Conservation (phyloP, 73 alveolate species). For the Uronychia setigera region DNA sequence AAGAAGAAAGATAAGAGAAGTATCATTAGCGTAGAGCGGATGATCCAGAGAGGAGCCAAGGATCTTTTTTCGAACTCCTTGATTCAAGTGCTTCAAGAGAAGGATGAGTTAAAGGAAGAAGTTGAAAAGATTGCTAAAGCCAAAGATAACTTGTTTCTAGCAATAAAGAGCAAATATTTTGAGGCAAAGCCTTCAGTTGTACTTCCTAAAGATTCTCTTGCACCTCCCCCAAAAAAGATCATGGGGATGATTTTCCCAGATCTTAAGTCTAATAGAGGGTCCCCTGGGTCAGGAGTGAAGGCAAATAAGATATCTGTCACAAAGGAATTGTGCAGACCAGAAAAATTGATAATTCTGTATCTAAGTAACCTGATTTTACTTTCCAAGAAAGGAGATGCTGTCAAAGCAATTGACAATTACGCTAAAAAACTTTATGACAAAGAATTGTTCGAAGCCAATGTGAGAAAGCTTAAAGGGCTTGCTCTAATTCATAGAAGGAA, state of each 20-base stretch:
- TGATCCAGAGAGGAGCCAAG: background rate
- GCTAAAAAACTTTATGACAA: constrained; percentile 18
- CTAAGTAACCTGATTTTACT: constrained; percentile 14
- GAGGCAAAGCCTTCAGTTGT: no score
- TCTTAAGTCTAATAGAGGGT: no score
- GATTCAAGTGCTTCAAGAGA: background rate
- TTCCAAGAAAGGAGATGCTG: constrained; percentile 23
- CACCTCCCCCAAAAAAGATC: no score
- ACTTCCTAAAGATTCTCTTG: no score
- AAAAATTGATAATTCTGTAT: constrained; percentile 14
- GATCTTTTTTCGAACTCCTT: background rate
- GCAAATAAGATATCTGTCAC: constrained; percentile 1
- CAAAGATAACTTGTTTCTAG: background rate
- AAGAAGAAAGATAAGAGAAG: background rate
- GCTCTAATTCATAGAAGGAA: constrained; percentile 26
- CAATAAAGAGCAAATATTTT: background rate
- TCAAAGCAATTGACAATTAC: constrained; percentile 26
- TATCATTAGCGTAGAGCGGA: background rate
- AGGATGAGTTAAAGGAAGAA: background rate
- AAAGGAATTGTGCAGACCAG: constrained; percentile 9
- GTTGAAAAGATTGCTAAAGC: background rate
- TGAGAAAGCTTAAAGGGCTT: constrained; percentile 23
- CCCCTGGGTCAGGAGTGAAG: constrained; percentile 7
- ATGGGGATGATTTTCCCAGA: no score
- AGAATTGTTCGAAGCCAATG: constrained; percentile 19